phyloP scores from a whole-genome alignment of 78 protist genomes.

The Dictyostelium purpureum region DNA sequence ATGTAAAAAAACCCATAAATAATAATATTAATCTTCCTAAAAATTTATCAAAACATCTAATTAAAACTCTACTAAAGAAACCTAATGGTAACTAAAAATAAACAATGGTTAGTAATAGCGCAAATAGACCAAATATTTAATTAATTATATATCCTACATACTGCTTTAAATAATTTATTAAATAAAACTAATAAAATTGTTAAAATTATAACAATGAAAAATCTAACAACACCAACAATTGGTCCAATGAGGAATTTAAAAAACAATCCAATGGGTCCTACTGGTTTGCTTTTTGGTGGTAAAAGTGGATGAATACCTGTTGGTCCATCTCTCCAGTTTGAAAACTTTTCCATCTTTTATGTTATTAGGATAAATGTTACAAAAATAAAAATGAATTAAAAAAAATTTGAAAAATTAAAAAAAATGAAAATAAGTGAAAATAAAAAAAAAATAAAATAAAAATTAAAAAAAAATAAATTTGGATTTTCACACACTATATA shows the following conservation, averaged over 20 bases:
- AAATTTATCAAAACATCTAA: conserved; percentile 33
- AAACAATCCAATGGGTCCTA: not conserved
- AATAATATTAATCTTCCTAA: conserved; percentile 19
- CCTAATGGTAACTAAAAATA: conserved; percentile 44
- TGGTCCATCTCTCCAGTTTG: conserved; percentile 82
- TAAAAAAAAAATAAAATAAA: too few relatives aligned
- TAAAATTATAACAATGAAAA: conserved; percentile 15
- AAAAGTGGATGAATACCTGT: conserved; percentile 76
- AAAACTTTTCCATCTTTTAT: conserved; percentile 68
- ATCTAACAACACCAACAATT: not conserved
- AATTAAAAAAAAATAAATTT: too few relatives aligned
- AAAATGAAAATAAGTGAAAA: too few relatives aligned
- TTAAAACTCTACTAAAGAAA: conserved; percentile 2
- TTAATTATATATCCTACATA: not conserved
- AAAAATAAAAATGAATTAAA: too few relatives aligned
- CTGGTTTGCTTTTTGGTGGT: conserved; percentile 46
- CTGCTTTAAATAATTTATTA: not conserved
- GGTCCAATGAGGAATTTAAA: conserved; percentile 26
- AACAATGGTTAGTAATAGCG: not conserved
- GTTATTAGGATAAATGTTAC: too few relatives aligned
- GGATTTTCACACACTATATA: too few relatives aligned
- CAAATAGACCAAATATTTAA: too few relatives aligned
- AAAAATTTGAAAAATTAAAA: too few relatives aligned
- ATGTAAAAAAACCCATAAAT: conserved; percentile 24
- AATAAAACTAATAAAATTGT: conserved; percentile 19